Base-by-base conservation (phyloP, 306 rosid species). In the Malus sieversii region DNA sequence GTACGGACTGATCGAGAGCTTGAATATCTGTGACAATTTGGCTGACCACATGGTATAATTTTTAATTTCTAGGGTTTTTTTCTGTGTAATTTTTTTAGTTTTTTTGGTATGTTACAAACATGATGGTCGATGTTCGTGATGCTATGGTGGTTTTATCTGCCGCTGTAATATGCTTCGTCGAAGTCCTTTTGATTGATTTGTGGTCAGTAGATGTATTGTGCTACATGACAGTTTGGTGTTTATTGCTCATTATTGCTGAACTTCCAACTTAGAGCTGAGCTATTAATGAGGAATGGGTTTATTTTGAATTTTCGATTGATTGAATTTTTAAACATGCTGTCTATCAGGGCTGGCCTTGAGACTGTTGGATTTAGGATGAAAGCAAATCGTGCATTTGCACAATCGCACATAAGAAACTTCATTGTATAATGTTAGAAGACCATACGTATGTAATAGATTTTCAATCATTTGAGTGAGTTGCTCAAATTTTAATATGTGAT, bases 21-120 rank as follows among this genome's bases (percentile, higher is more conserved):
- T 96, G 85, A 96, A 96, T 76, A 96, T 96, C 66, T 96, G 99
- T 67, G 99, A 96, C 64, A 96, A 96, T 78, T 82, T 96, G 81
- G 99, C 99, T 12, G 99, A 96, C 79, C 99, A 96, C 79, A 96
- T 96, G 99, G 99, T 95, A 63, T n/a, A 0, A 22, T 25, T 20
- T 10, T 40, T 4, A 40, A 40, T 64, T n/a, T 48, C 32, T 45
- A 27, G 25, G 73, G 52, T 75, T 60, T 68, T 9, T 33, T 42
- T 66, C 15, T 27, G 40, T 14, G 30, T 0, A 13, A 19, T 23
- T 3, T 6, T 74, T 3, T 60, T 32, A 1, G 10, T 19, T 65
- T 38, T 32, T 3, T 16, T 11, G 25, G 5, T 9, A 22, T 40
- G 40, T 63, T 40, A 40, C 38, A 6, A 12, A 38, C 67, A 4